A percentile compares a stretch with the other conserved stretches of the same genome.
These are phyloP conservation scores for Aspergillus sp. DNA, from an alignment of 2,329 filamentous ascomycete genomes.

Conservation along the genomic window DNA sequence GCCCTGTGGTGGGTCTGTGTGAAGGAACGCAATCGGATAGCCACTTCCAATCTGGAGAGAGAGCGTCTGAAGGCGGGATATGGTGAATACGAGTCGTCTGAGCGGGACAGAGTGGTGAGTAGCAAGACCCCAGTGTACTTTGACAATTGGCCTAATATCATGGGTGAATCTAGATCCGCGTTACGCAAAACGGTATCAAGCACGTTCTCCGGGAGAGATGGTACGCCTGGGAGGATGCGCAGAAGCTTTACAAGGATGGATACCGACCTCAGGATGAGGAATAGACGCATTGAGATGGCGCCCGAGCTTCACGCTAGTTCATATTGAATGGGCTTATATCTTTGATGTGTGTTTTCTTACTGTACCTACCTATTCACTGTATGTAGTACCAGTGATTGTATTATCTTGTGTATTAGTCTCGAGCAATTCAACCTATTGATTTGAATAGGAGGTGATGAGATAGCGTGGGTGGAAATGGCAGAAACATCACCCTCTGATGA, in stretches of 20 bases:
- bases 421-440: too few relatives aligned
- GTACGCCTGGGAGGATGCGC: constrained; percentile 67
- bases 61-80: constrained; percentile 66
- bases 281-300: constrained; percentile 1
- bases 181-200: constrained; percentile 79
- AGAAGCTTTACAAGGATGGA: constrained; percentile 34
- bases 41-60: constrained; percentile 72
- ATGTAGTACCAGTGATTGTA: not conserved
- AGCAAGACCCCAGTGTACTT: not conserved
- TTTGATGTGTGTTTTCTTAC: too few relatives aligned
- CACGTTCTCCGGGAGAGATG: constrained; percentile 82
- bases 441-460: not conserved
- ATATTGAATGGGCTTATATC: too few relatives aligned
- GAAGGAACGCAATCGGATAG: constrained; percentile 84
- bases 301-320: not conserved
- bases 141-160: not conserved
- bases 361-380: too few relatives aligned
- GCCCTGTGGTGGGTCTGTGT: constrained; percentile 90
- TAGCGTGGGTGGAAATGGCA: too few relatives aligned
- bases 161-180: constrained; percentile 56
- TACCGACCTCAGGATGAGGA: constrained; percentile 34
- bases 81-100: constrained; percentile 65
- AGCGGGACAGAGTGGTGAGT: constrained; percentile 66
- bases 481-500: too few relatives aligned
- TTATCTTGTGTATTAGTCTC: not conserved